These are phyloP conservation scores for Apiotrichum laibachii DNA, from an alignment of 1,284 basidiomycete species.

Conservation along the genomic window DNA sequence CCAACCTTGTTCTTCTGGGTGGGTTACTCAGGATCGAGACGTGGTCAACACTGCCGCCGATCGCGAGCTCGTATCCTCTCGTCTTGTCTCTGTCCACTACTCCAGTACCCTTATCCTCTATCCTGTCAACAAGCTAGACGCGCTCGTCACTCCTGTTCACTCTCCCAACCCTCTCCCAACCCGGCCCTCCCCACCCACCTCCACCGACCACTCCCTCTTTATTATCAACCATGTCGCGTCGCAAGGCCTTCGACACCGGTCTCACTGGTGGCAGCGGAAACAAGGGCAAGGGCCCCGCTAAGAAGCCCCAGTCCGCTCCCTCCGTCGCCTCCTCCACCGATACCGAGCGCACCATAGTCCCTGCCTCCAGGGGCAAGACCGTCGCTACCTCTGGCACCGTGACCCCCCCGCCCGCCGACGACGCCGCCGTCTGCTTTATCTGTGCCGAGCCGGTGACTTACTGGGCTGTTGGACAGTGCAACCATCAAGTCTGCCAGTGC, in stretches of 20 bases:
- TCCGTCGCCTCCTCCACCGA: constrained; percentile 9
- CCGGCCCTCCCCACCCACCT: background rate
- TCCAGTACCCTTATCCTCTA: too few relatives aligned
- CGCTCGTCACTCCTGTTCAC: too few relatives aligned
- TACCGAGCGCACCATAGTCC: constrained; percentile 1
- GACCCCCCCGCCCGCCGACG: constrained; percentile 39
- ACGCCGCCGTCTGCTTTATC: constrained; percentile 75
- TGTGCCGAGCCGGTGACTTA: constrained; percentile 93
- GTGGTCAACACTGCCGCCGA: too few relatives aligned
- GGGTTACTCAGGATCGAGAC: too few relatives aligned
- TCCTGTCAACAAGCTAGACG: too few relatives aligned
- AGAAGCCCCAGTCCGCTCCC: constrained; percentile 1
- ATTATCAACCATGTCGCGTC: constrained; percentile 32
- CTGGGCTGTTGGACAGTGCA: constrained; percentile 83
- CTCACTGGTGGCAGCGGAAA: constrained; percentile 20
- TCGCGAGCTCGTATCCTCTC: too few relatives aligned
- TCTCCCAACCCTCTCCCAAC: background rate
- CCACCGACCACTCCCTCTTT: background rate
- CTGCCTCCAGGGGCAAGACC: background rate
- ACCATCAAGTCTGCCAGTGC: constrained; percentile 61
- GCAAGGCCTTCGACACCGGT: constrained; percentile 35
- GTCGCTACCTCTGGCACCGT: background rate
- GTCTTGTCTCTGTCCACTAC: too few relatives aligned
- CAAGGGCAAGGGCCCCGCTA: constrained; percentile 13
- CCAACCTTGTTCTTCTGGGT: too few relatives aligned